Evolutionary conservation across 148 eudicot genomes (phyloP), one percentile per base, ranked within the genome.

Genomic region (Oxyria digyna): DNA sequence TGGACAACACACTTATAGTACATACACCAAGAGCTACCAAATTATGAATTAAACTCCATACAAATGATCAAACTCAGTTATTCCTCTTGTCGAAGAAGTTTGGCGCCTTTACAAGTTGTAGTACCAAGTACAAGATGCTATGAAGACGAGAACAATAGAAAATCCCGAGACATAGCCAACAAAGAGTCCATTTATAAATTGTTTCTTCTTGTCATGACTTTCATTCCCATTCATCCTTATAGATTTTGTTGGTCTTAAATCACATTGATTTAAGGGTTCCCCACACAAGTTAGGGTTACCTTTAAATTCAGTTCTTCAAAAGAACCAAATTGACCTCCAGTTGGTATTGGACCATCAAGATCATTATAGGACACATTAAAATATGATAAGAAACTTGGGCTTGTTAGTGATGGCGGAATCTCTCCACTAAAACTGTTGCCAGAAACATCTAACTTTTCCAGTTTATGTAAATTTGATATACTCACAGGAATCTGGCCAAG

Each of bases 111-210:
- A 6, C 6, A 4, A 18, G 26, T 18, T 17, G 27, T 8, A 3
- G 26, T 15, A 50, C 59, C 59, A 50, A 50, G 23, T 9, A 50
- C 1, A 50, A 0, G n/a, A 23, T 0, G 33, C 35, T 11, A 26
- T 11, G n/a, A 55, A 2, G 1, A 55, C 4, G 1, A 55, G n/a
- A 55, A 27, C n/a, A 1, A 6, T 15, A 15, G 37, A 59, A 59
- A 59, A 59, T 6, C 65, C 65, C 21, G 65, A 59, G 37, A 27
- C 65, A 59, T 27, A 31, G 6, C 65, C 65, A 15, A 59, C 65
- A 59, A 27, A 59, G 20, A 59, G 65, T 14, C 65, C 65, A 6
- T 29, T 38, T 29, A 59, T 9, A 15, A 59, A 59, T 9, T 6
- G 38, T 0, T 11, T 59, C 65, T 11, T 27, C n/a, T 29, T 14